Evolutionary conservation across 2,329 filamentous ascomycete species (phyloP).

Genomic region (Apiospora koreana): DNA sequence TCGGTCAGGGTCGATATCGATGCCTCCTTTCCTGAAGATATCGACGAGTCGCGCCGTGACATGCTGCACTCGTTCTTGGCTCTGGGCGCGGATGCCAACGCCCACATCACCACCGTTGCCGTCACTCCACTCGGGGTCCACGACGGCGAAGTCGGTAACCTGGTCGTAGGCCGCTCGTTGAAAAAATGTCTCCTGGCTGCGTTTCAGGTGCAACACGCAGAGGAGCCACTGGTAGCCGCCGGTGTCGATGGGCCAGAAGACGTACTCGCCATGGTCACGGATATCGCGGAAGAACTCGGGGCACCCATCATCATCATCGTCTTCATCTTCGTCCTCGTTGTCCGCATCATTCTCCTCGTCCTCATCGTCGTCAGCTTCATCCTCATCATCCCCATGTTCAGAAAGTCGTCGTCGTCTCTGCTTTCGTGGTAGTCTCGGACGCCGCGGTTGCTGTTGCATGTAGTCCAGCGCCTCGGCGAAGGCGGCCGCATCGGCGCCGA

Average conservation of each 20-base stretch:
- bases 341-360: not conserved
- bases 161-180: not conserved
- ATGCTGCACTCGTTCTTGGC: not conserved
- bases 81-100: not conserved
- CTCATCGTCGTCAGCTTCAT: not conserved
- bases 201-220: not conserved
- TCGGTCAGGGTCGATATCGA: not conserved
- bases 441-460: not conserved
- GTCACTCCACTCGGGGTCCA: not conserved
- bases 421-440: too few relatives aligned
- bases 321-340: not conserved
- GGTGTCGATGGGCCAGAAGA: not conserved
- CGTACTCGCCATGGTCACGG: not conserved
- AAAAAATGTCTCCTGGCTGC: not conserved
- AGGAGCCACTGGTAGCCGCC: conserved; percentile 4
- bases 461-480: not conserved
- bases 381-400: not conserved
- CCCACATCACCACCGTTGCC: not conserved
- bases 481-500: not conserved
- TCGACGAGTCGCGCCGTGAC: not conserved
- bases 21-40: not conserved
- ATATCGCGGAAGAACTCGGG: not conserved
- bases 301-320: not conserved
- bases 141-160: conserved; percentile 2
- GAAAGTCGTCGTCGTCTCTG: not conserved